Percentiles rank a stretch among this genome's conserved stretches.
Conservation (phyloP, 2,329 filamentous ascomycete genomes). For the Alternaria burnsii region DNA sequence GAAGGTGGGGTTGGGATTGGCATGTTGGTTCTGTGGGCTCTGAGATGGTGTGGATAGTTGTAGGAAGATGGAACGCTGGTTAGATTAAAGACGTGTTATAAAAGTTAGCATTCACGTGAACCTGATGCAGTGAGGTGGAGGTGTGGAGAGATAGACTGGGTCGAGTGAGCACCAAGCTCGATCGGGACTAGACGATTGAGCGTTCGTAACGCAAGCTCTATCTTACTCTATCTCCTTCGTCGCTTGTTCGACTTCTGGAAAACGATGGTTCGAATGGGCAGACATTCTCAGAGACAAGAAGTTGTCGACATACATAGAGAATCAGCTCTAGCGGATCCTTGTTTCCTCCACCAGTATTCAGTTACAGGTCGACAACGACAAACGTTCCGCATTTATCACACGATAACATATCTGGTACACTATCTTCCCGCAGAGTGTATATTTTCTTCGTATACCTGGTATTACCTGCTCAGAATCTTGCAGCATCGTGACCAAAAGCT, state of each 20-base stretch:
- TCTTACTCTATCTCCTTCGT: no score
- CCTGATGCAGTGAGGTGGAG: slow-evolving; percentile 15
- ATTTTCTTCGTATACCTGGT: not conserved
- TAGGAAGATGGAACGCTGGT: not conserved
- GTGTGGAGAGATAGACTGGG: slow-evolving; percentile 20
- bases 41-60: not conserved
- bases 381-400: not conserved
- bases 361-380: not conserved
- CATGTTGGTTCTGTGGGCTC: not conserved
- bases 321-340: not conserved
- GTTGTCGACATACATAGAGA: not conserved
- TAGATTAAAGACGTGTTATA: slow-evolving; percentile 1
- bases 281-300: no score
- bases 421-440: not conserved
- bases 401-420: not conserved
- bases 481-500: not conserved
- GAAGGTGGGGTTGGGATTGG: slow-evolving; percentile 15
- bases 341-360: not conserved
- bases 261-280: no score
- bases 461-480: not conserved
- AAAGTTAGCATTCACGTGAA: slow-evolving; percentile 19
- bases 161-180: not conserved
- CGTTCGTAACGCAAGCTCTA: not conserved
- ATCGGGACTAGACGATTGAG: slow-evolving; percentile 5
- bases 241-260: no score